A percentile compares a stretch with the other conserved stretches of the same genome.
Evolutionary conservation across 306 rosid genomes (phyloP).

Genomic region (Rosa rugosa): DNA sequence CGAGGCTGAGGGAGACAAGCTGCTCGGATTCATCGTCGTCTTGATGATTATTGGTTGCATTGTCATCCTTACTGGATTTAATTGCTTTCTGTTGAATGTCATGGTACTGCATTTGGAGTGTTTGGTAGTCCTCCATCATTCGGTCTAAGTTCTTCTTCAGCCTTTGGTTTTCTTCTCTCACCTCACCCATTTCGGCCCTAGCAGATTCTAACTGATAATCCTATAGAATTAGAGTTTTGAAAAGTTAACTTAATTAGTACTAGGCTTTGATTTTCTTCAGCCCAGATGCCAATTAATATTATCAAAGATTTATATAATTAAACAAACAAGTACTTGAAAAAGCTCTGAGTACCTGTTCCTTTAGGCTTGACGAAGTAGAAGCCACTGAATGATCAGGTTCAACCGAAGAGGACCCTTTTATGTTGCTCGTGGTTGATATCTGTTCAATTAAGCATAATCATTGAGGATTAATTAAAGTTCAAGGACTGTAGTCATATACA

Average conservation of each 20-base stretch:
- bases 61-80: slow-evolving; percentile 20
- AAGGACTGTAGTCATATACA: neutral
- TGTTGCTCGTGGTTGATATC: slow-evolving; percentile 31
- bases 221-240: neutral
- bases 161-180: slow-evolving; percentile 73
- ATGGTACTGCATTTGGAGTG: slow-evolving; percentile 59
- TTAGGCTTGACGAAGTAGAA: slow-evolving; percentile 39
- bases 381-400: slow-evolving; percentile 37
- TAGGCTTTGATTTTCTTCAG: neutral
- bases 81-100: slow-evolving; percentile 43
- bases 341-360: slow-evolving; percentile 43
- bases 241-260: neutral
- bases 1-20: slow-evolving; percentile 72
- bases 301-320: neutral
- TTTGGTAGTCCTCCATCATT: slow-evolving; percentile 63
- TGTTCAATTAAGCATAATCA: slow-evolving; percentile 22
- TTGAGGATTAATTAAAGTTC: neutral
- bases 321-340: neutral
- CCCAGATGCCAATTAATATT: neutral
- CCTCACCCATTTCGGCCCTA: slow-evolving; percentile 67
- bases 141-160: slow-evolving; percentile 54
- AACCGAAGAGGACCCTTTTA: slow-evolving; percentile 35
- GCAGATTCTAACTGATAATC: slow-evolving; percentile 60
- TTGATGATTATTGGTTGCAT: slow-evolving; percentile 14
- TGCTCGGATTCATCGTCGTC: slow-evolving; percentile 51